These are phyloP conservation scores for Ceratopteris richardii DNA, from an alignment of 75 land plant species.

Conservation along the genomic window DNA sequence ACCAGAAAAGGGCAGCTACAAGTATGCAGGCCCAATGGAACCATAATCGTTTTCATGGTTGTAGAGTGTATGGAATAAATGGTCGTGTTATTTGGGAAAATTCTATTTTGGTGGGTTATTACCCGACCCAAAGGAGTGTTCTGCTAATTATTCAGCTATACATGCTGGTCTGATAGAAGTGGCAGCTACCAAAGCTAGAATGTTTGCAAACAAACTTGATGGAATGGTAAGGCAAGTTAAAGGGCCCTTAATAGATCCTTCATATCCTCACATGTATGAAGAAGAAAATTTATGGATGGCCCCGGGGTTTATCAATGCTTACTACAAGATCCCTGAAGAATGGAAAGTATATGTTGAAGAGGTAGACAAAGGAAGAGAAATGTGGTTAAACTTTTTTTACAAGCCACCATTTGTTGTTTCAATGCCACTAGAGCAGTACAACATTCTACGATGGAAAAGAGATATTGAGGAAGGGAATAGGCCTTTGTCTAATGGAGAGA, in stretches of 20 bases:
- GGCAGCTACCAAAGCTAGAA: conserved; percentile 94
- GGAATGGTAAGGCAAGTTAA: conserved; percentile 83
- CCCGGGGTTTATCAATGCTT: conserved; percentile 86
- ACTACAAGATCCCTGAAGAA: conserved; percentile 82
- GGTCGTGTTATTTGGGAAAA: conserved; percentile 52
- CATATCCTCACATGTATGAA: conserved; percentile 91
- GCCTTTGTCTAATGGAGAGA: too few species aligned
- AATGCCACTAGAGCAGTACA: conserved; percentile 90
- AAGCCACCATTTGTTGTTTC: conserved; percentile 75
- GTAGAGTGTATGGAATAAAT: conserved; percentile 89
- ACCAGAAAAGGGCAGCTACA: conserved; percentile 78
- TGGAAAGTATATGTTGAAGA: conserved; percentile 87
- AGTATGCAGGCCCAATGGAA: conserved; percentile 96
- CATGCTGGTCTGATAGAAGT: conserved; percentile 84
- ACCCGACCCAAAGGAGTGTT: conserved; percentile 48
- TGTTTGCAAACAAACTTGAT: conserved; percentile 94
- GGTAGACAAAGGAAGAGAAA: conserved; percentile 81
- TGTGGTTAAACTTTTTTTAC: conserved; percentile 89
- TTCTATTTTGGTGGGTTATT: conserved; percentile 85
- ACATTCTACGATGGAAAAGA: too few species aligned
- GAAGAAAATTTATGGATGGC: conserved; percentile 97
- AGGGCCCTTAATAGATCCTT: conserved; percentile 85
- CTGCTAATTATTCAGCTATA: conserved; percentile 45
- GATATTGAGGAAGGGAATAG: too few species aligned
- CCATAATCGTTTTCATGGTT: conserved; percentile 88